Percentiles rank a stretch among this genome's conserved stretches.
These are phyloP conservation scores for Punica granatum DNA, from an alignment of 345 rosid species.

Conservation along the genomic window DNA sequence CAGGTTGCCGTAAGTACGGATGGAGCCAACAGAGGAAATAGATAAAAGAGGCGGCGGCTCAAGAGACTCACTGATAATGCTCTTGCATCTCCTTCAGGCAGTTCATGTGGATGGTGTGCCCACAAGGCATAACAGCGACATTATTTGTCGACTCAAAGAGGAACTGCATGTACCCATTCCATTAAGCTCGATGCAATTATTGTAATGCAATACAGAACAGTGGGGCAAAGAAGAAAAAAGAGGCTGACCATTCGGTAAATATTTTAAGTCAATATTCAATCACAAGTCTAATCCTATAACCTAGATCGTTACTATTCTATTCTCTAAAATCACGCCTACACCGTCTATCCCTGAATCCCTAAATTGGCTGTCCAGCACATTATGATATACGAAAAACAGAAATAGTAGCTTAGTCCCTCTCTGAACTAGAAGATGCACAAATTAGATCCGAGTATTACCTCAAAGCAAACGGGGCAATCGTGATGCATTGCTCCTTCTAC, in stretches of 20 bases:
- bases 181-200: not conserved
- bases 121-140: conserved; percentile 75
- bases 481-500: conserved; percentile 99
- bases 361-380: too few species aligned
- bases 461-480: conserved; percentile 87
- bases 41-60: not conserved
- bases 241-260: not conserved
- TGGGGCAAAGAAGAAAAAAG: not conserved
- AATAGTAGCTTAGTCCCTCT: too few species aligned
- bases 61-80: conserved; percentile 56
- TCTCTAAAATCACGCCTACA: too few species aligned
- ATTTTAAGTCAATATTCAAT: not conserved
- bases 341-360: too few species aligned
- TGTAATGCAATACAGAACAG: not conserved
- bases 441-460: conserved; percentile 38
- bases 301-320: too few species aligned
- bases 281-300: too few species aligned
- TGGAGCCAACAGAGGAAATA: not conserved
- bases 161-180: conserved; percentile 37
- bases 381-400: too few species aligned
- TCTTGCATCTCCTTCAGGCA: conserved; percentile 83
- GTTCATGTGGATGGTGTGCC: conserved; percentile 71
- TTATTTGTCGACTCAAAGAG: conserved; percentile 66
- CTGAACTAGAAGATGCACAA: not conserved
- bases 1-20: not conserved